These are phyloP conservation scores for Isoetes taiwanensis DNA, from an alignment of 75 land plant species.

Conservation along the genomic window DNA sequence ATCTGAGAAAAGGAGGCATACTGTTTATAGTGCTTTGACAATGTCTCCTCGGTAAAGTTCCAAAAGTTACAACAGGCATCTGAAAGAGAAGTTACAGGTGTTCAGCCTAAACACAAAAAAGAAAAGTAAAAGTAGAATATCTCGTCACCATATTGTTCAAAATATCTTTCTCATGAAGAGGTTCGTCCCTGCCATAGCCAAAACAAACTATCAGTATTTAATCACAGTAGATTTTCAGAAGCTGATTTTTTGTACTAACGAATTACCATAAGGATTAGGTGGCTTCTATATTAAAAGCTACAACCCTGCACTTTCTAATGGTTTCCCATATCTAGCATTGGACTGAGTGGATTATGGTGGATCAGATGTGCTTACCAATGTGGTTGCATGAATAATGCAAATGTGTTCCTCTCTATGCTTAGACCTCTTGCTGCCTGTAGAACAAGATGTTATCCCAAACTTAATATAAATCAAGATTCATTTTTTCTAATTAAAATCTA, in stretches of 20 bases:
- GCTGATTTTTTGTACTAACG: neutral
- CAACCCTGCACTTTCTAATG: neutral
- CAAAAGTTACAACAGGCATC: conserved; percentile 21
- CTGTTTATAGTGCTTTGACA: conserved; percentile 13
- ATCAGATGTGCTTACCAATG: conserved; percentile 75
- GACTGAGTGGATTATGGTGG: neutral
- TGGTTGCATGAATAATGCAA: conserved; percentile 98
- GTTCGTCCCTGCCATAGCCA: neutral
- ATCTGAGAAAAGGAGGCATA: neutral
- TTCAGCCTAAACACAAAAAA: no score
- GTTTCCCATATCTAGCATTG: neutral
- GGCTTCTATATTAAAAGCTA: neutral
- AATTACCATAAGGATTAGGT: no score
- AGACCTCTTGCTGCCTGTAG: conserved; percentile 46
- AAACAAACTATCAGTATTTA: neutral
- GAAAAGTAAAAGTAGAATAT: no score
- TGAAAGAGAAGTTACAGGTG: neutral
- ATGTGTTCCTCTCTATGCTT: conserved; percentile 74
- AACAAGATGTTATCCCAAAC: neutral
- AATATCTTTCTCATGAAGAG: neutral
- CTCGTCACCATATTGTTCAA: neutral
- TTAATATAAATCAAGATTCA: neutral
- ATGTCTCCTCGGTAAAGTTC: conserved; percentile 15
- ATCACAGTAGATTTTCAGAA: neutral
- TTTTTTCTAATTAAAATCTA: no score